A percentile compares a stretch with the other conserved stretches of the same genome.
These are phyloP conservation scores for Platismatia glauca DNA, from an alignment of 495 filamentous ascomycete genomes.

Conservation along the genomic window DNA sequence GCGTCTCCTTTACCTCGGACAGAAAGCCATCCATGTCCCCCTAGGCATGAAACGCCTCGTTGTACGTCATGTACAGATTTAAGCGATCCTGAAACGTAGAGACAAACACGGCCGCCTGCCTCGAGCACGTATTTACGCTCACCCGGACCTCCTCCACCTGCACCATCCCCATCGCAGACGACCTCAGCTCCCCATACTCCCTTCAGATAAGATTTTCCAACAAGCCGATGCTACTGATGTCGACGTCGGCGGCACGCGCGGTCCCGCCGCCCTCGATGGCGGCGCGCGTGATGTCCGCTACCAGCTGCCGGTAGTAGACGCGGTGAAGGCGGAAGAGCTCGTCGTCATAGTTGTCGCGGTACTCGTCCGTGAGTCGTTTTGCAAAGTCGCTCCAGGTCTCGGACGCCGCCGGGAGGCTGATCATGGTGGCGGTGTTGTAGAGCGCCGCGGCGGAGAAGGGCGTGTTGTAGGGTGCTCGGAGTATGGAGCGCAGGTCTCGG, in stretches of 20 bases:
- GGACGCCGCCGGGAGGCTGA: neutral
- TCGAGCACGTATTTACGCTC: conserved; percentile 1
- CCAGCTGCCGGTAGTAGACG: conserved; percentile 2
- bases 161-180: neutral
- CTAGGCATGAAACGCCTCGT: conserved; percentile 3
- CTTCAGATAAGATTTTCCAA: neutral
- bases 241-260: neutral
- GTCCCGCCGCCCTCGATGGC: neutral
- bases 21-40: neutral
- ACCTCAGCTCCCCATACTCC: neutral
- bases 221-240: conserved; percentile 6
- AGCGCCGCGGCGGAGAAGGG: neutral
- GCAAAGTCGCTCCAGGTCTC: neutral
- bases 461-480: neutral
- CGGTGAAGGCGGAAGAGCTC: conserved; percentile 3
- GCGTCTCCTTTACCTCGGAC: neutral
- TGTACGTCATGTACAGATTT: conserved; percentile 7
- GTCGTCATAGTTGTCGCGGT: neutral
- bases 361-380: conserved; percentile 2
- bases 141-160: neutral
- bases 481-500: neutral
- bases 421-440: conserved; percentile 1
- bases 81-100: conserved; percentile 1
- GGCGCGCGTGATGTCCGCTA: neutral
- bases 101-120: conserved; percentile 8